A percentile compares a stretch with the other conserved stretches of the same genome.
phyloP scores from a whole-genome alignment of 192 early-diverging fungal genomes.

The Dispira simplex region DNA sequence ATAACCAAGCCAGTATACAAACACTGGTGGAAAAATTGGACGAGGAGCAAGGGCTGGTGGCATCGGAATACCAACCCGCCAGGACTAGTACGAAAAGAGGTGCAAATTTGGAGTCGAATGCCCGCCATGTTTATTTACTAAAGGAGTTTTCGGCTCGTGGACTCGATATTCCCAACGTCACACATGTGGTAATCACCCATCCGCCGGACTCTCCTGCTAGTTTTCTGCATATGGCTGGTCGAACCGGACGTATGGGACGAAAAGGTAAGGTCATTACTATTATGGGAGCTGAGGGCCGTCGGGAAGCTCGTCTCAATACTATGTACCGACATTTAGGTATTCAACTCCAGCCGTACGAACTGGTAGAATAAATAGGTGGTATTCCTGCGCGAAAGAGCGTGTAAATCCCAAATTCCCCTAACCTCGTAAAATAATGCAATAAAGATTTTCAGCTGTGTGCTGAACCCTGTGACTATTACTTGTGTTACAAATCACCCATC shows the following conservation, averaged over 20 bases:
- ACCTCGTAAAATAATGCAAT: too few species aligned
- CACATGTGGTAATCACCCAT: slow-evolving; percentile 76
- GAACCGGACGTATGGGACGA: slow-evolving; percentile 63
- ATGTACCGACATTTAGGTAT: neutral
- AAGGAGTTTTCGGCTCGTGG: slow-evolving; percentile 68
- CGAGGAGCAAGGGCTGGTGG: neutral
- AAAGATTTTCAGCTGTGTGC: too few species aligned
- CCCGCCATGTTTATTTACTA: slow-evolving; percentile 32
- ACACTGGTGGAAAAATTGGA: neutral
- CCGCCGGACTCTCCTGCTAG: slow-evolving; percentile 42
- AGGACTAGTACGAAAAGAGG: neutral
- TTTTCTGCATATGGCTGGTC: slow-evolving; percentile 81
- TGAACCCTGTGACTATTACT: too few species aligned
- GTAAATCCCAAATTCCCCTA: too few species aligned
- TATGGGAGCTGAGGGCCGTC: neutral
- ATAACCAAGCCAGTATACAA: slow-evolving; percentile 5
- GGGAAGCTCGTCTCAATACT: neutral
- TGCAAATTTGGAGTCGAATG: neutral
- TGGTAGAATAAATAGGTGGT: slow-evolving; percentile 3
- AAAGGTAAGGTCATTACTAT: slow-evolving; percentile 7
- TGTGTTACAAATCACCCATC: too few species aligned
- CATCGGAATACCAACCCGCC: neutral
- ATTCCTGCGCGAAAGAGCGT: too few species aligned
- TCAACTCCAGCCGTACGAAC: neutral
- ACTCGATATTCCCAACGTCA: slow-evolving; percentile 61